Conservation (phyloP, 257 asterid genomes). For the Capsicum baccatum region DNA sequence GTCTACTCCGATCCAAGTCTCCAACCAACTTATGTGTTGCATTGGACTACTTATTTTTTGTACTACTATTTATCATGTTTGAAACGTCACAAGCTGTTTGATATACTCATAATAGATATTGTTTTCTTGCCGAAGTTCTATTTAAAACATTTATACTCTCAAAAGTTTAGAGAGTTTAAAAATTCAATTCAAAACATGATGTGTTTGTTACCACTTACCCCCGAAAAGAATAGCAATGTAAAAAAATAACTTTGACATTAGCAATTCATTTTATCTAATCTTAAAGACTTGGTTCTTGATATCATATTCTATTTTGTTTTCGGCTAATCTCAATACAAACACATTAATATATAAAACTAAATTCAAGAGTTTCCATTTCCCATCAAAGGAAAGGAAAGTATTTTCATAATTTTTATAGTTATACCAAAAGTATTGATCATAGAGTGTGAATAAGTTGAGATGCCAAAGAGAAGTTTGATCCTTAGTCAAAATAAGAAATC, state of each 20-base stretch:
- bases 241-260: neutral
- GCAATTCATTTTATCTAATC: neutral
- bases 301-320: too few relatives aligned
- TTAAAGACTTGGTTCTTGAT: too few relatives aligned
- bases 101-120: neutral
- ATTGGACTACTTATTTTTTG: neutral
- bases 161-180: neutral
- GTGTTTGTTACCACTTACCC: too few relatives aligned
- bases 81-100: neutral
- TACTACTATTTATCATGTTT: neutral
- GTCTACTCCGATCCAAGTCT: neutral
- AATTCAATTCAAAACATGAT: slow-evolving; percentile 14
- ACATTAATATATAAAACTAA: too few relatives aligned
- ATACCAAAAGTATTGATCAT: too few relatives aligned
- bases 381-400: too few relatives aligned
- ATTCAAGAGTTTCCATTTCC: too few relatives aligned
- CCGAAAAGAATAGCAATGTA: neutral
- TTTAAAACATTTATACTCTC: neutral
- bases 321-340: too few relatives aligned
- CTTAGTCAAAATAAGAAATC: too few relatives aligned
- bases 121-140: neutral
- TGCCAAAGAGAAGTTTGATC: too few relatives aligned
- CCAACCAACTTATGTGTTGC: slow-evolving; percentile 4
- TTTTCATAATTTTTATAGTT: too few relatives aligned
- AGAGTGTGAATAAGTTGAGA: too few relatives aligned